A percentile compares a stretch with the other conserved stretches of the same genome.
phyloP scores from a whole-genome alignment of 768 basidiomycete genomes.

The Dacryopinax primogenitus region DNA sequence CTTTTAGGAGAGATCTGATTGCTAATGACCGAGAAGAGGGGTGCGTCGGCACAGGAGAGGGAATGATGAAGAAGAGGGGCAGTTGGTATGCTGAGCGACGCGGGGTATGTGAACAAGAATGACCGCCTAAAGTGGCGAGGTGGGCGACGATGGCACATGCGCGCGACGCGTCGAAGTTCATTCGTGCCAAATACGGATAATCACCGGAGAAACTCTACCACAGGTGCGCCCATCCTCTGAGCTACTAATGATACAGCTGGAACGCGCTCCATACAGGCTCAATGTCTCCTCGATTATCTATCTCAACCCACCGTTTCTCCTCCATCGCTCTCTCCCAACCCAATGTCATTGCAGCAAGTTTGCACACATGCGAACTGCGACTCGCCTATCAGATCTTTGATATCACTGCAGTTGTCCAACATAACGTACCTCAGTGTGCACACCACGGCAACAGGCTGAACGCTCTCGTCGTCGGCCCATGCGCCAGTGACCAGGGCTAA shows the following conservation, averaged over 20 bases:
- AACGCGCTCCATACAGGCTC: slow-evolving; percentile 49
- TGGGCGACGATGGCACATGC: neutral
- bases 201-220: neutral
- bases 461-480: slow-evolving; percentile 38
- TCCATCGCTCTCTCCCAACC: slow-evolving; percentile 52
- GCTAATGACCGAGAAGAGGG: neutral
- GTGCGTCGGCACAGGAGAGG: neutral
- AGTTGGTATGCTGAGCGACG: neutral
- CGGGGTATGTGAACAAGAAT: neutral
- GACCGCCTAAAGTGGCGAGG: neutral
- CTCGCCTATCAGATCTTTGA: neutral
- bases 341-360: slow-evolving; percentile 44
- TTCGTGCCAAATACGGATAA: neutral
- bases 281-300: slow-evolving; percentile 46
- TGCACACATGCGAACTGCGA: slow-evolving; percentile 48
- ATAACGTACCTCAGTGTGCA: slow-evolving; percentile 42
- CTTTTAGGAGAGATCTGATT: neutral
- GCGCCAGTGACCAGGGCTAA: slow-evolving; percentile 52
- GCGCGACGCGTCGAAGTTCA: neutral
- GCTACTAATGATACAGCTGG: slow-evolving; percentile 29
- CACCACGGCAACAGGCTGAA: slow-evolving; percentile 39
- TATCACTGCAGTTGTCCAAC: neutral
- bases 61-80: neutral
- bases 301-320: slow-evolving; percentile 46
- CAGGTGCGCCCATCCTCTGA: neutral